phyloP scores from a whole-genome alignment of 805 yeast species.

The Maudiozyma serrabonitensis region DNA sequence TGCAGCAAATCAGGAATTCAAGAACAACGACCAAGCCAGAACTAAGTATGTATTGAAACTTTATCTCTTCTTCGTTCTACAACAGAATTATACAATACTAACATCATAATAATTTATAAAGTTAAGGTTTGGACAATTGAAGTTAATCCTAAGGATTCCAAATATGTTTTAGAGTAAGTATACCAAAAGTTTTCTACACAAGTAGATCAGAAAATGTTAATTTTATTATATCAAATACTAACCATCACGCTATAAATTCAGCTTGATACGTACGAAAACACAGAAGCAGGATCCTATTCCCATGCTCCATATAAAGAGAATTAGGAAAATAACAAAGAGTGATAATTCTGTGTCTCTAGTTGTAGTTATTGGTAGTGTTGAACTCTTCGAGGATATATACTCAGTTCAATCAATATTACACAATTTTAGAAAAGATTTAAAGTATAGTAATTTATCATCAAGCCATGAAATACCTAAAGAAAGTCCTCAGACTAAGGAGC shows the following conservation, averaged over 20 bases:
- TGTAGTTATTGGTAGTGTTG: slow-evolving; percentile 40
- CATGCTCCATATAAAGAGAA: slow-evolving; percentile 41
- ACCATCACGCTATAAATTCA: not conserved
- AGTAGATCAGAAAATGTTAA: not conserved
- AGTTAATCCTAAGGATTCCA: slow-evolving; percentile 32
- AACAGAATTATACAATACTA: not conserved
- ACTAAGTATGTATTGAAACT: slow-evolving; percentile 13
- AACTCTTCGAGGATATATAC: slow-evolving; percentile 23
- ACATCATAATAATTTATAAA: not conserved
- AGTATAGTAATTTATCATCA: slow-evolving; percentile 13
- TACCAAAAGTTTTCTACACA: not conserved
- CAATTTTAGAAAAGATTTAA: slow-evolving; percentile 5
- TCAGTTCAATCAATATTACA: slow-evolving; percentile 17
- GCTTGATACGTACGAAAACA: slow-evolving; percentile 19
- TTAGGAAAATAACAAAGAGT: slow-evolving; percentile 31
- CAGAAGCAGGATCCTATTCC: slow-evolving; percentile 23
- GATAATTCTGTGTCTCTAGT: slow-evolving; percentile 2
- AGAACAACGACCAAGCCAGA: slow-evolving; percentile 16
- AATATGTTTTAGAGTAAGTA: slow-evolving; percentile 18
- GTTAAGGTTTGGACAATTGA: slow-evolving; percentile 41
- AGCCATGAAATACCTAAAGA: slow-evolving; percentile 41
- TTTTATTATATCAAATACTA: not conserved
- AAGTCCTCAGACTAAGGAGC: slow-evolving; percentile 65
- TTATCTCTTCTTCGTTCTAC: not conserved
- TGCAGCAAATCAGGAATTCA: slow-evolving; percentile 36